Evolutionary conservation across 345 rosid species (phyloP).

Genomic region (Populus alba): DNA sequence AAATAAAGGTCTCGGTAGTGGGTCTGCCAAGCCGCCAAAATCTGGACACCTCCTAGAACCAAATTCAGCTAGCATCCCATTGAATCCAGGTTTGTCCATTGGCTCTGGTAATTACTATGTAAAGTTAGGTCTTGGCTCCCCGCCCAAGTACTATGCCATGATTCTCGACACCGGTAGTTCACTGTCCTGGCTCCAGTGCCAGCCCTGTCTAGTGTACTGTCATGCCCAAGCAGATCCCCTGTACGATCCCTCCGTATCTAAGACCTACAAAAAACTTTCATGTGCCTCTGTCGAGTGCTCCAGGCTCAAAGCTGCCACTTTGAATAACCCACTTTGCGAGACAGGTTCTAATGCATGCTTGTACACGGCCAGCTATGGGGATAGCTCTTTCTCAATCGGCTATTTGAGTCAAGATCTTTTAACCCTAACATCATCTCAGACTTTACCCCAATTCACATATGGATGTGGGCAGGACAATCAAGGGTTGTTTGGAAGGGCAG

Average conservation of each 20-base stretch:
- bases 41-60: slow-evolving; percentile 16
- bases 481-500: slow-evolving; percentile 43
- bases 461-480: slow-evolving; percentile 55
- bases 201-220: slow-evolving; percentile 38
- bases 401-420: slow-evolving; percentile 40
- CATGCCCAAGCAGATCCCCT: slow-evolving; percentile 41
- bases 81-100: slow-evolving; percentile 33
- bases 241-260: slow-evolving; percentile 40
- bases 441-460: slow-evolving; percentile 27
- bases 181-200: slow-evolving; percentile 54
- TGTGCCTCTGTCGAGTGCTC: slow-evolving; percentile 37
- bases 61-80: slow-evolving; percentile 24
- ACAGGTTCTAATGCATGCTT: slow-evolving; percentile 14
- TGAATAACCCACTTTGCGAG: slow-evolving; percentile 36
- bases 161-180: slow-evolving; percentile 54
- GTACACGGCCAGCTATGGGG: slow-evolving; percentile 47
- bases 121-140: slow-evolving; percentile 45
- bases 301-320: slow-evolving; percentile 34
- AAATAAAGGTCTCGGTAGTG: neutral
- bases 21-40: neutral
- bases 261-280: slow-evolving; percentile 23
- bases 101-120: slow-evolving; percentile 42
- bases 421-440: slow-evolving; percentile 25
- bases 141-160: slow-evolving; percentile 43
- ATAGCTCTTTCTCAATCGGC: slow-evolving; percentile 40